phyloP scores from a whole-genome alignment of 2,329 filamentous ascomycete genomes.

The Tothia fuscella region DNA sequence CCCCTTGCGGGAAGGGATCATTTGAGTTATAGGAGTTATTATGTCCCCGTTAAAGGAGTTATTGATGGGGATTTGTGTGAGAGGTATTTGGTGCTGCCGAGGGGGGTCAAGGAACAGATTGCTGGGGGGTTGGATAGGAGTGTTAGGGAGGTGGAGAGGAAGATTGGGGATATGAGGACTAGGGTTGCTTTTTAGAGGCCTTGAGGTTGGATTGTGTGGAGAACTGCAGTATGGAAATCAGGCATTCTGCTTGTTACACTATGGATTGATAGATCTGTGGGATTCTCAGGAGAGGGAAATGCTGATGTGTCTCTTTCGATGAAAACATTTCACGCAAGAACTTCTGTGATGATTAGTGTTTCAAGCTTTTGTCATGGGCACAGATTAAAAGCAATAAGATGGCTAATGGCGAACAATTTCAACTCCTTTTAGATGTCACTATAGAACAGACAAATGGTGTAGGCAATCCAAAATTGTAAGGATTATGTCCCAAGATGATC shows the following conservation, averaged over 20 bases:
- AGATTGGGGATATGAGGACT: slow-evolving; percentile 39
- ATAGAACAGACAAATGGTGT: not conserved
- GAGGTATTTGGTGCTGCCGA: slow-evolving; percentile 69
- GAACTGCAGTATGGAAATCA: not conserved
- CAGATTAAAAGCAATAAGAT: too few relatives aligned
- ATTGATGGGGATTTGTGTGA: slow-evolving; percentile 97
- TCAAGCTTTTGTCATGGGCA: too few relatives aligned
- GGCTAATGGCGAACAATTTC: not conserved
- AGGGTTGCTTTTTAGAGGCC: slow-evolving; percentile 13
- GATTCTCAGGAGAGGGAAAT: too few relatives aligned
- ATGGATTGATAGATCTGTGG: too few relatives aligned
- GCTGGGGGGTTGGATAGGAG: slow-evolving; percentile 85
- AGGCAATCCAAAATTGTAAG: too few relatives aligned
- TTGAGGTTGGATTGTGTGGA: not conserved
- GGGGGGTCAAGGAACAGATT: slow-evolving; percentile 91
- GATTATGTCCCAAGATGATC: too few relatives aligned
- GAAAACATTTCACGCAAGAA: too few relatives aligned
- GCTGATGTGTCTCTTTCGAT: too few relatives aligned
- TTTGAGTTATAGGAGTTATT: slow-evolving; percentile 90
- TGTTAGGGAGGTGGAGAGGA: slow-evolving; percentile 86
- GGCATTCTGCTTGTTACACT: too few relatives aligned
- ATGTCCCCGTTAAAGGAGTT: slow-evolving; percentile 88
- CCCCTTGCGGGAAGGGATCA: slow-evolving; percentile 88
- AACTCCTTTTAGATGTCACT: not conserved
- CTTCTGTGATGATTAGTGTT: too few relatives aligned